Evolutionary conservation across 768 basidiomycete genomes (phyloP).

Genomic region (Coprinellus micaceus): DNA sequence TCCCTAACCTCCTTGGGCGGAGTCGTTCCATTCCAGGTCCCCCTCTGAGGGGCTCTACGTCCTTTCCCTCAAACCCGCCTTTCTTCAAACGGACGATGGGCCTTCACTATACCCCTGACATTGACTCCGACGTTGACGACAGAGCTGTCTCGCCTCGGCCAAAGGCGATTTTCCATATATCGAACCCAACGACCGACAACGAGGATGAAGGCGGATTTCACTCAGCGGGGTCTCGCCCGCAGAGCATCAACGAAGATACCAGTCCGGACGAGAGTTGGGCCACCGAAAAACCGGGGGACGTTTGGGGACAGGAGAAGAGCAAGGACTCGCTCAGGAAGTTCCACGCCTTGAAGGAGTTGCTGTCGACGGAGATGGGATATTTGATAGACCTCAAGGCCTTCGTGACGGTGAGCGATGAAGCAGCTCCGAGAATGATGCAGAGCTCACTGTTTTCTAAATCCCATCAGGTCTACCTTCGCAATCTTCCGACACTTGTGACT

Average conservation of each 20-base stretch:
- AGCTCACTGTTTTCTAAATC: constrained; percentile 1
- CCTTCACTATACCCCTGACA: background rate
- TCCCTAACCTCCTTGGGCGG: constrained; percentile 33
- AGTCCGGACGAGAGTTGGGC: constrained; percentile 25
- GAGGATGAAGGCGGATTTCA: constrained; percentile 21
- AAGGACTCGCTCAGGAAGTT: constrained; percentile 52
- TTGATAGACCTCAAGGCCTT: constrained; percentile 73
- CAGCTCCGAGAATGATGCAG: constrained; percentile 1
- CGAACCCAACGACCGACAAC: constrained; percentile 26
- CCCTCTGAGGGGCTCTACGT: constrained; percentile 2
- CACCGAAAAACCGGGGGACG: constrained; percentile 26
- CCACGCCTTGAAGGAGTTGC: constrained; percentile 81
- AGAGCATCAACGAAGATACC: constrained; percentile 18
- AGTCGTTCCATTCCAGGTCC: constrained; percentile 16
- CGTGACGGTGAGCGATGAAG: constrained; percentile 49
- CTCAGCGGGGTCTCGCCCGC: constrained; percentile 12
- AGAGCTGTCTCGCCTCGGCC: constrained; percentile 9
- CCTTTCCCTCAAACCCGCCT: background rate
- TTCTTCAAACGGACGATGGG: background rate
- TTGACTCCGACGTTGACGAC: background rate
- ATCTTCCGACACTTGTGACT: constrained; percentile 46
- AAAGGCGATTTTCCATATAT: constrained; percentile 33
- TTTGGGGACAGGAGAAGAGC: constrained; percentile 27
- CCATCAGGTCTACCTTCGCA: constrained; percentile 61
- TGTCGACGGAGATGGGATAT: constrained; percentile 83